Conservation (phyloP, 2,329 filamentous ascomycete genomes). For the Fusarium sulawesiense region DNA sequence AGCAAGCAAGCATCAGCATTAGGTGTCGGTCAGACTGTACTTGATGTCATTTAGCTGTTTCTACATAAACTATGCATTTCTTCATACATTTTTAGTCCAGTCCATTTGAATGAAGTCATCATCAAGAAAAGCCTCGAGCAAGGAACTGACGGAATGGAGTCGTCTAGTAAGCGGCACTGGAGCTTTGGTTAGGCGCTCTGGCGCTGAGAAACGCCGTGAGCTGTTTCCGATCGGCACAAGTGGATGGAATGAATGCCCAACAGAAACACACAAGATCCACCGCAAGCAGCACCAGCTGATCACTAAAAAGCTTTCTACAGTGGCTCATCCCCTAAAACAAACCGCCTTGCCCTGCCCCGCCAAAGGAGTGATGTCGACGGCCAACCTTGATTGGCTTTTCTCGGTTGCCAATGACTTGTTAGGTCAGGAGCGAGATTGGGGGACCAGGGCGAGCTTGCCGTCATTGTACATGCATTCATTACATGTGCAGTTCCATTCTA, state of each 20-base stretch:
- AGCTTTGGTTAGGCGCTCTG: not conserved
- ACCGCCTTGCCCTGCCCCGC: constrained; percentile 9
- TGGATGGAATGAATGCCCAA: constrained; percentile 29
- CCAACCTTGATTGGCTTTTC: constrained; percentile 29
- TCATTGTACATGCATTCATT: constrained; percentile 41
- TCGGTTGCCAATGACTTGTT: constrained; percentile 4
- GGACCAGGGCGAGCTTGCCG: constrained; percentile 39
- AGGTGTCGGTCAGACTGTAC: not conserved
- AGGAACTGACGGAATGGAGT: constrained; percentile 22
- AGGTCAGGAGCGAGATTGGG: constrained; percentile 36
- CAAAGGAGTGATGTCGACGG: constrained; percentile 35
- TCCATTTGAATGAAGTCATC: constrained; percentile 9
- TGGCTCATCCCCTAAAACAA: constrained; percentile 26
- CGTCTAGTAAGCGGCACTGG: not conserved
- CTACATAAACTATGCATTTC: constrained; percentile 7
- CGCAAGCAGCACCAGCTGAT: constrained; percentile 16
- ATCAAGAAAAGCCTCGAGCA: not conserved
- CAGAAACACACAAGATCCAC: constrained; percentile 15
- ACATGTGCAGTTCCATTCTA: constrained; percentile 22
- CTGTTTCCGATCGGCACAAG: constrained; percentile 7
- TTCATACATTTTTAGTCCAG: not conserved
- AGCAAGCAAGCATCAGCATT: constrained; percentile 19
- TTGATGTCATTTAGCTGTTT: constrained; percentile 18
- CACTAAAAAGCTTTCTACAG: constrained; percentile 12
- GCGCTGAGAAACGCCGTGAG: not conserved